Base-by-base conservation (phyloP, 2,329 filamentous ascomycete genomes). In the Aspergillus chevalieri region DNA sequence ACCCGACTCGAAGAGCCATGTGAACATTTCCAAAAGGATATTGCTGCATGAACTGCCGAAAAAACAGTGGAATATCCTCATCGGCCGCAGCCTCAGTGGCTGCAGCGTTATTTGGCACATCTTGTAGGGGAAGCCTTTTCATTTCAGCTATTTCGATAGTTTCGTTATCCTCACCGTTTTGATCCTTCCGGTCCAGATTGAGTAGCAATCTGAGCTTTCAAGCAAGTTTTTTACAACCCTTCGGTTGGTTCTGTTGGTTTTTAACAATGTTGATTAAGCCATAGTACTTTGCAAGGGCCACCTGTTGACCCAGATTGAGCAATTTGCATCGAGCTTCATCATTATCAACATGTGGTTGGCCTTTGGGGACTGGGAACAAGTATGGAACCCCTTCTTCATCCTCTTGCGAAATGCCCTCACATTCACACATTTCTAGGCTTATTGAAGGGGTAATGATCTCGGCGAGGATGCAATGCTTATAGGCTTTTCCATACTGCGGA, bases 1-100 rank as follows among this genome's bases (percentile, higher is more conserved):
- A 69, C 0, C 72, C 71, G 26, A 74, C 48, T 0, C 69, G 62
- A 6, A 74, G 57, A 8, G 65, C 67, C 68, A 73, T 72, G 41
- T 72, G 71, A 2, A 72, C 65, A 47, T 72, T 69, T 2, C 65
- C 66, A 47, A 65, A 72, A 0, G 69, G 71, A 52, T 71, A 62
- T 41, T 63, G 61, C 21, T 68, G 59, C 1, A 61, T 56, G 30
- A 62, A 59, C 7, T 53, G 55, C 24, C 60, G 58, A 6, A 69
- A 58, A 38, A 63, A 69, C 2, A 58, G 28, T 0, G 69, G 68
- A 9, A 71, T 60, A 34, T 63, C 52, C 10, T 47, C 48, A 34
- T 65, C 57, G 3, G 50, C 57, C 21, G 53, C 28, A 8, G 49
- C 47, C 42, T 53, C 48, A 43, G 61, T 67, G n/a, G 52, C 47